phyloP scores from a whole-genome alignment of 2,329 filamentous ascomycete species.

The Malbranchea cinnamomea region DNA sequence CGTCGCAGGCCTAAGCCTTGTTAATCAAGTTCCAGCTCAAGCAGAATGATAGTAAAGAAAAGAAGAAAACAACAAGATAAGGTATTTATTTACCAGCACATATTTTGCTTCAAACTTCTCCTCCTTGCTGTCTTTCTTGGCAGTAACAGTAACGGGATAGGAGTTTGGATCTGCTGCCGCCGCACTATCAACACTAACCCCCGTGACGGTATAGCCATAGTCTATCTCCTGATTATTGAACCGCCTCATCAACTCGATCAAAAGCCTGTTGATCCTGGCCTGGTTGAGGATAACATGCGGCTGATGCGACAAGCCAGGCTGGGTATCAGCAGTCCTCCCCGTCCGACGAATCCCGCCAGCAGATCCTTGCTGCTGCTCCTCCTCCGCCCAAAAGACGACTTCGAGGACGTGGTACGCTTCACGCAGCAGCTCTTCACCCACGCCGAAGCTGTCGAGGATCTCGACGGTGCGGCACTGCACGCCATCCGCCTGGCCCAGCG shows the following conservation, averaged over 20 bases:
- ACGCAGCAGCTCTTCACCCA: conserved; percentile 40
- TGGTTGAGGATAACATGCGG: conserved; percentile 45
- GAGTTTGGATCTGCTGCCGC: conserved; percentile 22
- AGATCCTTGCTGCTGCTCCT: conserved; percentile 16
- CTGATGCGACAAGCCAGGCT: conserved; percentile 37
- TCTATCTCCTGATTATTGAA: conserved; percentile 33
- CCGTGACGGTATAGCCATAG: conserved; percentile 39
- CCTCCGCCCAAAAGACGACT: conserved; percentile 45
- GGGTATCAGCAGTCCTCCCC: conserved; percentile 38
- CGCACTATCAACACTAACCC: conserved; percentile 35
- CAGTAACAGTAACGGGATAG: conserved; percentile 32
- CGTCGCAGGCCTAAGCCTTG: conserved; percentile 43
- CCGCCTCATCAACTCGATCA: conserved; percentile 37
- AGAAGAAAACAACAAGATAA: not conserved
- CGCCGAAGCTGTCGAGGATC: conserved; percentile 45
- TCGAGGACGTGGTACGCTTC: conserved; percentile 46
- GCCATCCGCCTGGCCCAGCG: conserved; percentile 48
- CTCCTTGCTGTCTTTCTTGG: conserved; percentile 26
- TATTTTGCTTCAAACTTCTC: conserved; percentile 36
- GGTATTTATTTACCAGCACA: conserved; percentile 29
- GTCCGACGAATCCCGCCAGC: conserved; percentile 31
- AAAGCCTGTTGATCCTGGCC: conserved; percentile 38
- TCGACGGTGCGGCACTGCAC: conserved; percentile 48
- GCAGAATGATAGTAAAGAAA: not conserved
- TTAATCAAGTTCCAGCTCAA: not conserved